phyloP scores from a whole-genome alignment of 2,329 filamentous ascomycete genomes.

The Trichophyton verrucosum region DNA sequence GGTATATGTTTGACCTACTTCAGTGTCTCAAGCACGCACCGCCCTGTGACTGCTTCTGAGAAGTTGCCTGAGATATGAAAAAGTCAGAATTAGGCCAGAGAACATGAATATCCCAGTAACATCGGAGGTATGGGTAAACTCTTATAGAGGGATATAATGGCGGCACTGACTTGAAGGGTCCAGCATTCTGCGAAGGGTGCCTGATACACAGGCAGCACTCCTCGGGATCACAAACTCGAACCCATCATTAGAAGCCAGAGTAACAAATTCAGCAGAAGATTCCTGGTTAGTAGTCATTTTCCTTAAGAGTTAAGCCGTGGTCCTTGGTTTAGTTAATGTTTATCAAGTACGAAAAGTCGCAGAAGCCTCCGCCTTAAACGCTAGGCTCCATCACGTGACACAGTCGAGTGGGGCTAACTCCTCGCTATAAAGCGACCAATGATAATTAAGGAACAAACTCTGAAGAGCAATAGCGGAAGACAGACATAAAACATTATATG shows the following conservation, averaged over 20 bases:
- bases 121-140: not conserved
- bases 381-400: too few relatives aligned
- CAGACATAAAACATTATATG: too few relatives aligned
- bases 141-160: not conserved
- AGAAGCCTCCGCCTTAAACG: too few relatives aligned
- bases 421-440: too few relatives aligned
- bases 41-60: slow-evolving; percentile 46
- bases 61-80: slow-evolving; percentile 41
- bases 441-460: too few relatives aligned
- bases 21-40: slow-evolving; percentile 48
- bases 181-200: slow-evolving; percentile 51
- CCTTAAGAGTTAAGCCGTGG: too few relatives aligned
- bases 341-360: too few relatives aligned
- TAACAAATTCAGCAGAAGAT: slow-evolving; percentile 44
- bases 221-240: slow-evolving; percentile 53
- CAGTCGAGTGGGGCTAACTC: too few relatives aligned
- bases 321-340: too few relatives aligned
- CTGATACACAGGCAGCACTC: slow-evolving; percentile 48
- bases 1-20: slow-evolving; percentile 31
- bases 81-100: not conserved
- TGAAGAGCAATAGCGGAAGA: too few relatives aligned
- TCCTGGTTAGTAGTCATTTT: not conserved
- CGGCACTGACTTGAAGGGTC: slow-evolving; percentile 46
- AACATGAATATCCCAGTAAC: not conserved
- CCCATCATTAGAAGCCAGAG: slow-evolving; percentile 51